Percentiles rank a stretch among this genome's conserved stretches.
These are phyloP conservation scores for Pseudogymnoascus sp. DNA, from an alignment of 2,329 filamentous ascomycete genomes.

Conservation along the genomic window DNA sequence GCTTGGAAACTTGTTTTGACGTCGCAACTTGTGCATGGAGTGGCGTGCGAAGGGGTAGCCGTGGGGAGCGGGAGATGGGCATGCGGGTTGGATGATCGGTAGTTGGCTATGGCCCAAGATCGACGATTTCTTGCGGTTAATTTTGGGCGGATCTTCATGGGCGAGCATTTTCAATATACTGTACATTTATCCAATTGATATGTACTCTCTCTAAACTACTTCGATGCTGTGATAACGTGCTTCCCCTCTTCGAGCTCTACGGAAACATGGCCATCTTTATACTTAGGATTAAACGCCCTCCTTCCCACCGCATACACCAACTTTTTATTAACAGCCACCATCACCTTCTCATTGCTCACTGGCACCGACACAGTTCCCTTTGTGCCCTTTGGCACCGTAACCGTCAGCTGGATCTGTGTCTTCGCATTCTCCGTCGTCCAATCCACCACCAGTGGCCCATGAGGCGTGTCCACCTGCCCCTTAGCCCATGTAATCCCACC, in stretches of 20 bases:
- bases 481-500: constrained; percentile 36
- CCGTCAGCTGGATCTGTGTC: constrained; percentile 25
- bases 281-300: background rate
- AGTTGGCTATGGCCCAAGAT: background rate
- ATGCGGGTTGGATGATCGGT: background rate
- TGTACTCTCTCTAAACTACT: background rate
- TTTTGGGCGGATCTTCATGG: background rate
- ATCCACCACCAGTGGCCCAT: constrained; percentile 32
- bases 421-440: constrained; percentile 29
- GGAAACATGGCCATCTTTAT: constrained; percentile 18
- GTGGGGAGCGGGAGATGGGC: background rate
- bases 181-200: background rate
- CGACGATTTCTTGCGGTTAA: background rate
- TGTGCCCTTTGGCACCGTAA: constrained; percentile 27
- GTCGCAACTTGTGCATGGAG: background rate
- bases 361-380: constrained; percentile 23
- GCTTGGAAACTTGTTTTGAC: constrained; percentile 3
- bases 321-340: constrained; percentile 18
- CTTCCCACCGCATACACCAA: background rate
- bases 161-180: background rate
- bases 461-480: constrained; percentile 38
- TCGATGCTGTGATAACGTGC: background rate
- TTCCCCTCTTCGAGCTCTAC: background rate
- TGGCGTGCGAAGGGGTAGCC: background rate
- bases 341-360: constrained; percentile 11